Conservation (phyloP, 306 rosid species). For the Cucumis cinereus region DNA sequence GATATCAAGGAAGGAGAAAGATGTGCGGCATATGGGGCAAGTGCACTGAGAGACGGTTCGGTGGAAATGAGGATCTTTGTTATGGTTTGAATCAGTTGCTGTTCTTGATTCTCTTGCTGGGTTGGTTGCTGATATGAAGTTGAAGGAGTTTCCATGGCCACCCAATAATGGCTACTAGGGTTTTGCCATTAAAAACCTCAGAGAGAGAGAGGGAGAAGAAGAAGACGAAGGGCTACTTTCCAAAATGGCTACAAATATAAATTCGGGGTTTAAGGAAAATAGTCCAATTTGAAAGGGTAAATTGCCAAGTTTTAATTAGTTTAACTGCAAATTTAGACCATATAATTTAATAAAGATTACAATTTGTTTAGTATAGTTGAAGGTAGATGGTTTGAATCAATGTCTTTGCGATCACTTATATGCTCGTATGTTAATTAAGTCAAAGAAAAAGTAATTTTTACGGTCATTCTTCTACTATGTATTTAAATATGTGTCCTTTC, state of each 20-base stretch:
- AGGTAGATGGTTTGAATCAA: no score
- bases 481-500: no score
- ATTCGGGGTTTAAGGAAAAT: neutral
- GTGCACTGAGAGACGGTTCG: conserved; percentile 7
- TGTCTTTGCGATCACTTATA: no score
- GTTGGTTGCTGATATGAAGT: neutral
- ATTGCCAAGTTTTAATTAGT: no score
- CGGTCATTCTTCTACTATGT: no score
- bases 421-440: no score
- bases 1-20: conserved; percentile 33
- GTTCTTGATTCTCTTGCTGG: neutral
- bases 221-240: neutral
- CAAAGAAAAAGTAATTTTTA: no score
- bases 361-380: no score
- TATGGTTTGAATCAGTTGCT: conserved; percentile 20
- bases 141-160: neutral
- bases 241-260: neutral
- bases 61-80: conserved; percentile 13
- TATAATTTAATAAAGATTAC: no score
- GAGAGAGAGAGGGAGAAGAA: neutral
- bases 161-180: neutral
- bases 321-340: no score
- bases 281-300: neutral
- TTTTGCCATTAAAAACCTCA: neutral
- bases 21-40: conserved; percentile 28